These are phyloP conservation scores for Luffa aegyptiaca DNA, from an alignment of 306 rosid species.

Conservation along the genomic window DNA sequence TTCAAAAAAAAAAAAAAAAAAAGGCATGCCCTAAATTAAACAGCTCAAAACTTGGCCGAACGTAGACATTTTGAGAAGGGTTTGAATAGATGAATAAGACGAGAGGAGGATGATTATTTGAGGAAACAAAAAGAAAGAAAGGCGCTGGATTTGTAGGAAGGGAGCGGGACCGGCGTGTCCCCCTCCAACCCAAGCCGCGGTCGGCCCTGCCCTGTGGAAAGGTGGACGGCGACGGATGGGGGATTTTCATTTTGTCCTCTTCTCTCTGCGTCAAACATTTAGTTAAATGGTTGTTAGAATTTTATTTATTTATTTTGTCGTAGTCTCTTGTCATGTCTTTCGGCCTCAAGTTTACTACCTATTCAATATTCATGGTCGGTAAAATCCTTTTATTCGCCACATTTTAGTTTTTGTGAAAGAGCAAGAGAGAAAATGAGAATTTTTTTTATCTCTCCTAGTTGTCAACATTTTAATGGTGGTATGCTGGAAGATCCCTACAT, in stretches of 20 bases:
- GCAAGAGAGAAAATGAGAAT: too few relatives aligned
- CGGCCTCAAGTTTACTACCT: too few relatives aligned
- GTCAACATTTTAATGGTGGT: too few relatives aligned
- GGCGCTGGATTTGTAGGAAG: background rate
- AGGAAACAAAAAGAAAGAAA: background rate
- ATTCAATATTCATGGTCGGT: too few relatives aligned
- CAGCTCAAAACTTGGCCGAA: background rate
- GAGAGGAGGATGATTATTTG: background rate
- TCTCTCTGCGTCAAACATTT: background rate
- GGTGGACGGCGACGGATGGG: background rate
- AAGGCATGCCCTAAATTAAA: too few relatives aligned
- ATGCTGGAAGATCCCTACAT: too few relatives aligned
- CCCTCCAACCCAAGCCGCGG: slow-evolving; percentile 3
- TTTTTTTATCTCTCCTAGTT: too few relatives aligned
- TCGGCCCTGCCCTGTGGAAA: background rate
- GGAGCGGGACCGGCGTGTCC: background rate
- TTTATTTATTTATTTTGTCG: too few relatives aligned
- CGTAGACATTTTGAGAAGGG: background rate
- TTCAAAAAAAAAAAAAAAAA: too few relatives aligned
- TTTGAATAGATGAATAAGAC: background rate
- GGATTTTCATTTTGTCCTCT: background rate
- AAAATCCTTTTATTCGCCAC: too few relatives aligned
- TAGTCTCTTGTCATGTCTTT: too few relatives aligned
- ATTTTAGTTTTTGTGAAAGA: too few relatives aligned
- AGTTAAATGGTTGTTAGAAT: background rate